Evolutionary conservation across 176 grass and related monocot species (phyloP), one percentile per base, ranked within the genome.

Genomic region (Poa annua): DNA sequence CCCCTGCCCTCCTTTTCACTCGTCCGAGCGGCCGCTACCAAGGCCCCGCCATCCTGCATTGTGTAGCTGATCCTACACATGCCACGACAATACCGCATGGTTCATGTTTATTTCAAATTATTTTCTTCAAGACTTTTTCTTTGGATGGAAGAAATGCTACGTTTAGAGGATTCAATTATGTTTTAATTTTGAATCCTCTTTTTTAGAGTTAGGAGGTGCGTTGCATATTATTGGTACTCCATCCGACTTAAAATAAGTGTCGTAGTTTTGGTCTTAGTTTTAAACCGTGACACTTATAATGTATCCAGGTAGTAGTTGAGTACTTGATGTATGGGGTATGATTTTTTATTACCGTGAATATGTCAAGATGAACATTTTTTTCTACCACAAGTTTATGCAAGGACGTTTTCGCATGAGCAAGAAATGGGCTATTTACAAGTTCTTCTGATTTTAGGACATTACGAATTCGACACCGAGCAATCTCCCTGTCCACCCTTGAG

Each of bases 1-100:
- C 89, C 89, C 0, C 86, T 85, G 65, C 89, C 89, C 6, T 88
- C 77, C 48, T 91, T 88, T 57, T 77, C 89, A 4, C 78, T 91
- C 19, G 29, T 83, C 57, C 34, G 51, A 19, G 74, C 86, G 3
- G 74, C 74, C 21, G 19, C 74, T 5, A 16, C 32, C 26, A 89
- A 89, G 69, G 50, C 72, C 20, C 50, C 32, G 1, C 11, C 69
- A 3, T 19, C 82, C 4, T 88, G 87, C 61, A n/a, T 56, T 20
- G 66, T 79, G 19, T 88, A 84, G 74, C 33, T 22, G 21, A 44
- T 0, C 14, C 55, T 61, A 62, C 60, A 75, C 50, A 73, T 3
- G 33, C 8, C 32, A 7, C 14, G 1, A n/a, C n/a, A n/a, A n/a
- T n/a, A n/a, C n/a, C n/a, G 54, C 39, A 0, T 24, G 22, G 76